Evolutionary conservation across 108 stramenopile genomes (phyloP).

Genomic region (Discostella pseudostelligera): DNA sequence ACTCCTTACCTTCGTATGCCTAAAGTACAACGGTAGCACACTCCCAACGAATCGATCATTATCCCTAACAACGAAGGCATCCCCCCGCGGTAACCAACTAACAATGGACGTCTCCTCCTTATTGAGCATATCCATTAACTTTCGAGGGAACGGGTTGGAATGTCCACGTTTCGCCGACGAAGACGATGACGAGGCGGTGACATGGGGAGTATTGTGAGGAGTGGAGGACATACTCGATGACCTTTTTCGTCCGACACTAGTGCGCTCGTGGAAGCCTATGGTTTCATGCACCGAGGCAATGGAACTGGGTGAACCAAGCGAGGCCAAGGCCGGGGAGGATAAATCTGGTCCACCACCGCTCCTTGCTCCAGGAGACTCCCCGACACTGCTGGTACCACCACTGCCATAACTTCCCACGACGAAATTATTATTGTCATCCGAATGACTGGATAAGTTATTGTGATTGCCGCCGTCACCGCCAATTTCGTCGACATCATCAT

Average conservation of each 20-base stretch:
- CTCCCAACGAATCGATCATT: constrained; percentile 74
- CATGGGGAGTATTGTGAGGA: constrained; percentile 21
- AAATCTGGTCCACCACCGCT: not conserved
- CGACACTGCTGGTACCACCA: not conserved
- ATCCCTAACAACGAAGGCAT: constrained; percentile 87
- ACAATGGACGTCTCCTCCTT: constrained; percentile 82
- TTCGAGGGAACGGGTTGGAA: constrained; percentile 89
- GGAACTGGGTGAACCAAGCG: constrained; percentile 5
- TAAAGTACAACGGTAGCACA: constrained; percentile 85
- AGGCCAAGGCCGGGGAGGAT: constrained; percentile 7
- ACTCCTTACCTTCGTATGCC: constrained; percentile 78
- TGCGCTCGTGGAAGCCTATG: not conserved
- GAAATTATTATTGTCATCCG: constrained; percentile 9
- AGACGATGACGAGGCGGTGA: constrained; percentile 29
- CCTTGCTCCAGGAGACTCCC: not conserved
- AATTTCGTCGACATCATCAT: not conserved
- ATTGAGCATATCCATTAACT: constrained; percentile 87
- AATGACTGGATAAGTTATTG: not conserved
- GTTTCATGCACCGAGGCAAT: not conserved
- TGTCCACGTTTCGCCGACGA: constrained; percentile 39
- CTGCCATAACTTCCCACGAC: constrained; percentile 17
- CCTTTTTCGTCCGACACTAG: not conserved
- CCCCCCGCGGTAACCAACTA: constrained; percentile 82
- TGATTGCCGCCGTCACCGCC: not conserved
- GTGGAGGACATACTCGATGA: constrained; percentile 13